Evolutionary conservation across 2,329 filamentous ascomycete genomes (phyloP), one percentile per base, ranked within the genome.

Genomic region (Sporothrix dimorphospora): DNA sequence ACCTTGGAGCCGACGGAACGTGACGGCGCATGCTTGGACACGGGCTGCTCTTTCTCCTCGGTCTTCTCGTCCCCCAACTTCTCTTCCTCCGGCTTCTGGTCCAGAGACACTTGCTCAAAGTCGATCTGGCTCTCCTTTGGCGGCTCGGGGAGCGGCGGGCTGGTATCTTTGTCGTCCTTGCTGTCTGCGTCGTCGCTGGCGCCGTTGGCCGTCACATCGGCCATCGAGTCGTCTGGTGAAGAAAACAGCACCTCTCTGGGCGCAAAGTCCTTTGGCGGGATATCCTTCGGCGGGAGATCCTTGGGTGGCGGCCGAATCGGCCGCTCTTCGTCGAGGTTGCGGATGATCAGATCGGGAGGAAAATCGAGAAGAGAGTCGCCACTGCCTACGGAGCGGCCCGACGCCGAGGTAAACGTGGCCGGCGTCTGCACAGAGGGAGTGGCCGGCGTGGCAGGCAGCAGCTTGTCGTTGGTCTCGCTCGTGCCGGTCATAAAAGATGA

Each of bases 251-350:
- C 45, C 42, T 67, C 65, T 30, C 27, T 51, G 6, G 65, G 27
- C 9, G 38, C 55, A 38, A 30, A 1, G 51, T 59, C 55, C 30
- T 59, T 59, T 2, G 55, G 55, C 19, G 55, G 55, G 55, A 59
- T 2, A 34, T 34, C 24, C 5, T 53, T 53, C 6, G 24, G 42
- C 11, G 42, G 51, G 24, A 55, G 30, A 9, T 61, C 55, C 30
- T 53, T 71, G 11, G 38, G 57, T 38, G 51, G 57, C 27, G 55
- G 69, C 42, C 38, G 49, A 6, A 47, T n/a, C 24, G 59, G 67
- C 34, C 24, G 65, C 49, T 75, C 74, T 9, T 74, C 72, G 53
- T 75, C 74, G 2, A 75, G 71, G 27, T 75, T 75, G 69, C 74
- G 74, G 42, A 74, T 71, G 40, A 71, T 63, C 5, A 74, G 49